Evolutionary conservation across 768 basidiomycete genomes (phyloP).

Genomic region (Trametes sanguinea): DNA sequence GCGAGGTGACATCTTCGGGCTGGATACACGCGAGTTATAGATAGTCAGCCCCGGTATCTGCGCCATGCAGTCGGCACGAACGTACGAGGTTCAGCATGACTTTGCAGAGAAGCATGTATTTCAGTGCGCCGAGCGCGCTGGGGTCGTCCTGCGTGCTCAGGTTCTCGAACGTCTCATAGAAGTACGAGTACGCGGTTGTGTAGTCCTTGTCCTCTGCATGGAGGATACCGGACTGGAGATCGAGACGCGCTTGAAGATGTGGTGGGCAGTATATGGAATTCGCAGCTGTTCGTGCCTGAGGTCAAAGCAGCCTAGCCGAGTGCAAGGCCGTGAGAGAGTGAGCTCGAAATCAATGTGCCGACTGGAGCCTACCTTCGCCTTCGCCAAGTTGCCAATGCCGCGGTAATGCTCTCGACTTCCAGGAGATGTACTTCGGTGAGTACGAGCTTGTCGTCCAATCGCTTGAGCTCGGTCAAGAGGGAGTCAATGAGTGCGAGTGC

Average conservation of each 20-base stretch:
- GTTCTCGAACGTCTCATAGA: constrained; percentile 95
- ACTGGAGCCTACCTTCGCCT: constrained; percentile 70
- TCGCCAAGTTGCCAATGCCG: constrained; percentile 84
- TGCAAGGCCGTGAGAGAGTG: not conserved
- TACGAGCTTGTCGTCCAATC: constrained; percentile 96
- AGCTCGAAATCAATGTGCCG: not conserved
- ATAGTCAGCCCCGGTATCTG: not conserved
- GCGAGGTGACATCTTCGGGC: constrained; percentile 92
- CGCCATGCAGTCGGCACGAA: not conserved
- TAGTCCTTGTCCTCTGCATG: constrained; percentile 99
- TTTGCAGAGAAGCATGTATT: constrained; percentile 98
- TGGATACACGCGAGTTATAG: constrained; percentile 32
- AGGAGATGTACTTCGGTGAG: constrained; percentile 95
- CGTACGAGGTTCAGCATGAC: constrained; percentile 94
- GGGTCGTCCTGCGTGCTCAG: constrained; percentile 69
- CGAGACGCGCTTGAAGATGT: constrained; percentile 58
- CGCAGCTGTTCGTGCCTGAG: constrained; percentile 88
- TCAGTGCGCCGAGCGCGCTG: constrained; percentile 78
- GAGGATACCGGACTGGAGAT: constrained; percentile 76
- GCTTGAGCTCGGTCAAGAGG: constrained; percentile 89
- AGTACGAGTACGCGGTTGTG: constrained; percentile 95
- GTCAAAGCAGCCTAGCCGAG: constrained; percentile 76
- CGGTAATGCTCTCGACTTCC: constrained; percentile 92
- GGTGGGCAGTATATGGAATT: constrained; percentile 94
- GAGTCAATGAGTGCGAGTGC: constrained; percentile 82